A percentile compares a stretch with the other conserved stretches of the same genome.
Conservation (phyloP, 345 rosid genomes). For the Linum usitatissimum region DNA sequence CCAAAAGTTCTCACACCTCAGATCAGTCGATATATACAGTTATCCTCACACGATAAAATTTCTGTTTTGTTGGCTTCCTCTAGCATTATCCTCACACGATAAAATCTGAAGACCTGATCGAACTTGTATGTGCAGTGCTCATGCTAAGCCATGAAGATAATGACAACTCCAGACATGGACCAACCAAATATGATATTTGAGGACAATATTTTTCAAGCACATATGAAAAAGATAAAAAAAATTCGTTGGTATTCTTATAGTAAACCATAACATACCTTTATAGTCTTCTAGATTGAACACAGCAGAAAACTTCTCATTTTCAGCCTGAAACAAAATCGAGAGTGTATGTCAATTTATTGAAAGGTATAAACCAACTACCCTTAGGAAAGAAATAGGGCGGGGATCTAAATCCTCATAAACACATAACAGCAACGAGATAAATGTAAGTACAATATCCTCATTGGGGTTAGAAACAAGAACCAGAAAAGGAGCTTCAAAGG, state of each 20-base stretch:
- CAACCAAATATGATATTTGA: not conserved
- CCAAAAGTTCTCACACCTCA: not conserved
- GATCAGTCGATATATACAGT: not conserved
- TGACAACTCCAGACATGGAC: not conserved
- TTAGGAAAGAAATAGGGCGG: not conserved
- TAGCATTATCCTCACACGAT: too few species aligned
- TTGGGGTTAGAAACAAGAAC: not conserved
- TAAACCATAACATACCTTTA: constrained; percentile 43
- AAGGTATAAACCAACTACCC: not conserved
- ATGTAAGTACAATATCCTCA: not conserved
- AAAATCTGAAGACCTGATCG: too few species aligned
- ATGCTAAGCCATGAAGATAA: not conserved
- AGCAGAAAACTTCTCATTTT: constrained; percentile 67
- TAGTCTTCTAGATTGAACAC: constrained; percentile 92
- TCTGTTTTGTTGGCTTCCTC: not conserved
- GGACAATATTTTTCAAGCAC: not conserved
- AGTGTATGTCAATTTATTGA: not conserved
- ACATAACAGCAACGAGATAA: not conserved
- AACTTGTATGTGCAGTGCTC: not conserved
- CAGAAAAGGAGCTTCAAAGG: not conserved
- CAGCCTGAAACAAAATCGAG: constrained; percentile 46
- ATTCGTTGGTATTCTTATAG: too few species aligned
- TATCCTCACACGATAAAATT: too few species aligned
- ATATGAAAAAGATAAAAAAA: too few species aligned
- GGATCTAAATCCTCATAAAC: not conserved